phyloP scores from a whole-genome alignment of 1,284 basidiomycete species.

The Rhodotorula sp. region DNA sequence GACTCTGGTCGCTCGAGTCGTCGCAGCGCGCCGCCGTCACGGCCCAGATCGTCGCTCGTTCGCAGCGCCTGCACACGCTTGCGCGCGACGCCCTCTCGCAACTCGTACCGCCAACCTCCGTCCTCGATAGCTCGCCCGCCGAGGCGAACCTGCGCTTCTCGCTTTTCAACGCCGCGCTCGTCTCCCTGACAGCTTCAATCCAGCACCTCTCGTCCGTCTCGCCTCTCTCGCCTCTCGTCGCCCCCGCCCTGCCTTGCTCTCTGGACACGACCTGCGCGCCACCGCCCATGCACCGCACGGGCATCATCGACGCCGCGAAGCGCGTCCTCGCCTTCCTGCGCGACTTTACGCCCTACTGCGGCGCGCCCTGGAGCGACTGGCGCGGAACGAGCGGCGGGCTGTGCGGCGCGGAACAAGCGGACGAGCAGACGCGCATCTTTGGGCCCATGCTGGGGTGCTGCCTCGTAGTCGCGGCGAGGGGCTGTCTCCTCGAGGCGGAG shows the following conservation, averaged over 20 bases:
- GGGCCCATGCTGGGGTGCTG: slow-evolving; percentile 20
- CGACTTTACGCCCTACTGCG: background rate
- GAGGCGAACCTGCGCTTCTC: background rate
- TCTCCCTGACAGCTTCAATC: slow-evolving; percentile 8
- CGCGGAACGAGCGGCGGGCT: background rate
- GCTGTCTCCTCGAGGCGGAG: slow-evolving; percentile 12
- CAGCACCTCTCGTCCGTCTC: slow-evolving; percentile 16
- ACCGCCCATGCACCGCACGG: background rate
- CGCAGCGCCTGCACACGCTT: slow-evolving; percentile 4
- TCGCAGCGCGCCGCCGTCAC: background rate
- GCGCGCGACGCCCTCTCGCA: slow-evolving; percentile 8
- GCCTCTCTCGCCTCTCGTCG: slow-evolving; percentile 17
- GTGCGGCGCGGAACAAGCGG: background rate
- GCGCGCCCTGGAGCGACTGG: background rate
- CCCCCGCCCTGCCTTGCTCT: slow-evolving; percentile 17
- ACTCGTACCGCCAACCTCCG: background rate
- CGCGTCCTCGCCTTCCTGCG: slow-evolving; percentile 12
- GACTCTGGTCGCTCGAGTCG: slow-evolving; percentile 7
- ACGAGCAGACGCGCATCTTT: background rate
- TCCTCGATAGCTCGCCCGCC: background rate
- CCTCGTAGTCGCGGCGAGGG: slow-evolving; percentile 22
- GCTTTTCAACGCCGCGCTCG: slow-evolving; percentile 8
- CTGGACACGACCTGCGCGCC: slow-evolving; percentile 23
- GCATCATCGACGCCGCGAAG: slow-evolving; percentile 4
- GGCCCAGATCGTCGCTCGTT: background rate